These are phyloP conservation scores for Colletotrichum neosansevieriae DNA, from an alignment of 2,329 filamentous ascomycete species.

Conservation along the genomic window DNA sequence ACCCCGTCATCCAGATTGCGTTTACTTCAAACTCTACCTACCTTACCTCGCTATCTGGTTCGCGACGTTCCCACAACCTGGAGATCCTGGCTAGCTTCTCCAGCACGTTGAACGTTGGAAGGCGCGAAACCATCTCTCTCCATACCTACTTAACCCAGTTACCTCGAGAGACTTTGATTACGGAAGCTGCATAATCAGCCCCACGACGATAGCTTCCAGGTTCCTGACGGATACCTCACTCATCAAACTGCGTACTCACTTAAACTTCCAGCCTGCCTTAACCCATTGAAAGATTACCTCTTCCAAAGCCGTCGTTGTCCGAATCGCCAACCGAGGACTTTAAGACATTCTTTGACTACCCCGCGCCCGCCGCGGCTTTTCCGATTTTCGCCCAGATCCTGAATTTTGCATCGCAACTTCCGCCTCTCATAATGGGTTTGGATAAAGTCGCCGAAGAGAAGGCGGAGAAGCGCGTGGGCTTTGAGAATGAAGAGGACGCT, in stretches of 20 bases:
- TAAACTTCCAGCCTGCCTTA: background rate
- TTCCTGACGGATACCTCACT: conserved; percentile 1
- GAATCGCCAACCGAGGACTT: background rate
- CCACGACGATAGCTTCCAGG: background rate
- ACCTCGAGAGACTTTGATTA: conserved; percentile 5
- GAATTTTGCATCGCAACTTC: conserved; percentile 5
- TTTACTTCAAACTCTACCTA: conserved; percentile 17
- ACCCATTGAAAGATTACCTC: background rate
- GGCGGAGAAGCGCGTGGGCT: conserved; percentile 45
- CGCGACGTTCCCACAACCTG: conserved; percentile 7
- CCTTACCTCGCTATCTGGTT: conserved; percentile 5
- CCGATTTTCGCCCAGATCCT: conserved; percentile 6
- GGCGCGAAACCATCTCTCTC: background rate
- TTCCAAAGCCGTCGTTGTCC: background rate
- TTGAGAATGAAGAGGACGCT: conserved; percentile 51
- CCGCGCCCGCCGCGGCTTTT: conserved; percentile 23
- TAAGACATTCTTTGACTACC: conserved; percentile 23
- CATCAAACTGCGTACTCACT: conserved; percentile 6
- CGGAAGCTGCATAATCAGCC: conserved; percentile 6
- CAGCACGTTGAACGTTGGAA: background rate
- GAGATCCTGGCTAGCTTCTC: conserved; percentile 7
- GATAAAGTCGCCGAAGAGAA: conserved; percentile 31
- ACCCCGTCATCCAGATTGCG: background rate
- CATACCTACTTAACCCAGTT: background rate
- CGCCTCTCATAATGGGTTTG: conserved; percentile 8